phyloP scores from a whole-genome alignment of 148 eudicot species.

The Nyssa sinensis region DNA sequence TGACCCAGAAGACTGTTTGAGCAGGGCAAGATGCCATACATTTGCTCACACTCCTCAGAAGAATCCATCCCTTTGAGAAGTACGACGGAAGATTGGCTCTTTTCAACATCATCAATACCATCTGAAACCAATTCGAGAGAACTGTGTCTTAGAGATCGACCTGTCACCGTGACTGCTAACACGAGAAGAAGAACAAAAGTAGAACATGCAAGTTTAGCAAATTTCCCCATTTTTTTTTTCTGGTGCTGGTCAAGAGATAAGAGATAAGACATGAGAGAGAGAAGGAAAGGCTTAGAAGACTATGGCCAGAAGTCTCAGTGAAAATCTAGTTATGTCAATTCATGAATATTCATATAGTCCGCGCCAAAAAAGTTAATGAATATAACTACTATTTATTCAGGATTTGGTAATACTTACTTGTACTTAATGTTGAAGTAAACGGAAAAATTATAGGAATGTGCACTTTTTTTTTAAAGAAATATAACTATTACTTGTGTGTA shows the following conservation, averaged over 20 bases:
- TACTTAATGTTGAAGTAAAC: too few species aligned
- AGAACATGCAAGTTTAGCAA: slow-evolving; percentile 5
- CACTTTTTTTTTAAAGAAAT: too few species aligned
- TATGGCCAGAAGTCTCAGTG: too few species aligned
- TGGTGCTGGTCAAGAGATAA: background rate
- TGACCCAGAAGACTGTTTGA: slow-evolving; percentile 24
- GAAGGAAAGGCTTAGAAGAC: background rate
- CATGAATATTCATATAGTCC: too few species aligned
- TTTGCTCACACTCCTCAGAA: slow-evolving; percentile 28
- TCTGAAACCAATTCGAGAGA: slow-evolving; percentile 16
- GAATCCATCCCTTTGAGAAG: slow-evolving; percentile 8
- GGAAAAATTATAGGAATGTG: too few species aligned
- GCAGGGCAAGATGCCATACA: slow-evolving; percentile 42
- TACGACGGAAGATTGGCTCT: background rate
- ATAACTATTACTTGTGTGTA: too few species aligned
- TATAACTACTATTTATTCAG: too few species aligned
- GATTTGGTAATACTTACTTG: too few species aligned
- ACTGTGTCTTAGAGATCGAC: background rate
- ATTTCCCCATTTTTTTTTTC: slow-evolving; percentile 5
- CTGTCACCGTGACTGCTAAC: background rate
- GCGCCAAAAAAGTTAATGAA: too few species aligned
- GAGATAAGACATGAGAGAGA: too few species aligned
- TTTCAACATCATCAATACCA: slow-evolving; percentile 5
- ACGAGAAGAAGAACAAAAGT: background rate
- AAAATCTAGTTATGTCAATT: too few species aligned